phyloP scores from a whole-genome alignment of 306 rosid genomes.

The Amphicarpaea edgeworthii region DNA sequence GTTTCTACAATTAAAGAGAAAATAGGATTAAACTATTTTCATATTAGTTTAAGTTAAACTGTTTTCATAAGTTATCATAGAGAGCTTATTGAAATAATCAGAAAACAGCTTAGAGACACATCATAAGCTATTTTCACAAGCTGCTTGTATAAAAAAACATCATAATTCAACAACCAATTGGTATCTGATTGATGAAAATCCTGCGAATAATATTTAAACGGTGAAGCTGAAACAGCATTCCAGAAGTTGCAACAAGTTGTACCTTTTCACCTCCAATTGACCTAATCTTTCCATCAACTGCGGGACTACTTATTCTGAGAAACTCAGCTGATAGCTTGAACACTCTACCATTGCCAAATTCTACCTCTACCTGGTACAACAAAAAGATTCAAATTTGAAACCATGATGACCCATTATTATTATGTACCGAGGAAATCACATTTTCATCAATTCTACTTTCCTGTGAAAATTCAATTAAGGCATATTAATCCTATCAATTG shows the following conservation, averaged over 20 bases:
- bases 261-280: constrained; percentile 92
- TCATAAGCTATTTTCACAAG: not conserved
- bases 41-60: not conserved
- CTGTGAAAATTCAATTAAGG: too few species aligned
- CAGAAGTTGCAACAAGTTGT: constrained; percentile 27
- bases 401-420: not conserved
- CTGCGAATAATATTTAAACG: not conserved
- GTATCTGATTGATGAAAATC: not conserved
- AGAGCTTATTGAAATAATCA: not conserved
- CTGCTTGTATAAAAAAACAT: not conserved
- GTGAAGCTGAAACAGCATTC: constrained; percentile 14
- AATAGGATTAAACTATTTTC: not conserved
- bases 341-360: constrained; percentile 62
- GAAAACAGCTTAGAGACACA: not conserved
- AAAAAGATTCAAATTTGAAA: not conserved
- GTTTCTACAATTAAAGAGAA: not conserved
- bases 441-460: too few species aligned
- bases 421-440: not conserved
- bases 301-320: constrained; percentile 84
- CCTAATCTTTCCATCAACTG: constrained; percentile 83
- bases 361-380: constrained; percentile 74
- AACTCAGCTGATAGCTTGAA: constrained; percentile 86
- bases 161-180: not conserved
- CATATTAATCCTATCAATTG: not conserved
- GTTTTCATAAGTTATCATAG: not conserved